phyloP scores from a whole-genome alignment of 2,329 filamentous ascomycete species.

The Fusarium humuli region DNA sequence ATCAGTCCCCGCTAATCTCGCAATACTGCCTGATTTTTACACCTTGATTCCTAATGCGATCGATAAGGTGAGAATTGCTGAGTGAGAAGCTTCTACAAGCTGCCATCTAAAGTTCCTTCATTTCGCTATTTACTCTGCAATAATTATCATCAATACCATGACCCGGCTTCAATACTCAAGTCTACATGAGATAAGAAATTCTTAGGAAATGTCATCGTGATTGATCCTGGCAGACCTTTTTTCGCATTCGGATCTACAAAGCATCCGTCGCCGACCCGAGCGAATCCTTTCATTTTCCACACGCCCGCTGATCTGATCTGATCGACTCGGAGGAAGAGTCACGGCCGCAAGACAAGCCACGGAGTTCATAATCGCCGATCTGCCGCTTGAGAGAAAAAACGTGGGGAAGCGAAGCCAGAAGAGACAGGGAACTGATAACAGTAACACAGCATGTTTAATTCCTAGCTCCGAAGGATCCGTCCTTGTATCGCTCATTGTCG shows the following conservation, averaged over 20 bases:
- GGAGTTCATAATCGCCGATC: conserved; percentile 35
- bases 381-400: conserved; percentile 22
- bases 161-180: background rate
- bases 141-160: background rate
- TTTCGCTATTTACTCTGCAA: background rate
- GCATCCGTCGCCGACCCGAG: conserved; percentile 29
- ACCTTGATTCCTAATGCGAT: conserved; percentile 41
- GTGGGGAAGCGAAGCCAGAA: conserved; percentile 23
- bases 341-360: background rate
- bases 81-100: conserved; percentile 34
- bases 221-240: conserved; percentile 27
- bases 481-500: background rate
- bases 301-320: conserved; percentile 10
- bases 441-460: conserved; percentile 20
- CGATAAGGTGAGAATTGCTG: conserved; percentile 17
- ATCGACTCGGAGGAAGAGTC: conserved; percentile 12
- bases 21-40: conserved; percentile 17
- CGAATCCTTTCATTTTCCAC: conserved; percentile 9
- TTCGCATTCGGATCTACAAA: conserved; percentile 38
- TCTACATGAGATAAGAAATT: background rate
- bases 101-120: conserved; percentile 5
- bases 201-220: conserved; percentile 5
- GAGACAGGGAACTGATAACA: background rate
- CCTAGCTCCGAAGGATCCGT: conserved; percentile 33
- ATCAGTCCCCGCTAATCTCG: background rate